Conservation (phyloP, 805 yeast genomes). For the Wickerhamomyces sydowiorum region DNA sequence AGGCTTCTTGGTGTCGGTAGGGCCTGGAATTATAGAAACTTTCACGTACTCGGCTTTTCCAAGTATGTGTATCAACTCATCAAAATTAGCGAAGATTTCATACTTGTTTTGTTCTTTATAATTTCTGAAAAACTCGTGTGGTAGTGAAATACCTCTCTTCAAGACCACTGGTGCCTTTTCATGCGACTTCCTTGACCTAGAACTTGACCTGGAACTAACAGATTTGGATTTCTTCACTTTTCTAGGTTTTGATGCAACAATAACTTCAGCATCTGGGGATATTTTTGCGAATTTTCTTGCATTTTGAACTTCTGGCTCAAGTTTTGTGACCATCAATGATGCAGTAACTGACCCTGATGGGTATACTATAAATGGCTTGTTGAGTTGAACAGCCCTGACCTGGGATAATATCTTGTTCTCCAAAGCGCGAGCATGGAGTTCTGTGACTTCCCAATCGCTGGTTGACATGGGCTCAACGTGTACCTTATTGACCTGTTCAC, state of each 20-base stretch:
- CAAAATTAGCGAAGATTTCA: slow-evolving; percentile 41
- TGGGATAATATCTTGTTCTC: slow-evolving; percentile 75
- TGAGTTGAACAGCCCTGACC: slow-evolving; percentile 63
- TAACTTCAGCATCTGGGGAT: slow-evolving; percentile 60
- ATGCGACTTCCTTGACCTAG: slow-evolving; percentile 6
- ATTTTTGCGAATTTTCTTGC: slow-evolving; percentile 39
- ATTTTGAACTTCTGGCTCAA: slow-evolving; percentile 33
- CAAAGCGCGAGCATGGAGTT: slow-evolving; percentile 68
- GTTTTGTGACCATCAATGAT: slow-evolving; percentile 43
- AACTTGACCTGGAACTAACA: slow-evolving; percentile 17
- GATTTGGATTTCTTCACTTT: slow-evolving; percentile 20
- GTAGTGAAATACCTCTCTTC: slow-evolving; percentile 50
- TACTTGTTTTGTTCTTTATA: slow-evolving; percentile 22
- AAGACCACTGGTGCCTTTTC: slow-evolving; percentile 31
- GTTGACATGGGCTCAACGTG: slow-evolving; percentile 72
- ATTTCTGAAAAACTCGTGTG: slow-evolving; percentile 35
- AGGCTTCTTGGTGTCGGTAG: slow-evolving; percentile 27
- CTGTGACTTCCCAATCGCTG: slow-evolving; percentile 89
- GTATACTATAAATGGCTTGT: slow-evolving; percentile 60
- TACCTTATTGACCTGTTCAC: slow-evolving; percentile 52
- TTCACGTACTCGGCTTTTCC: slow-evolving; percentile 38
- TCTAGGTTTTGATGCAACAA: slow-evolving; percentile 66
- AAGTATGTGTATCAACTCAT: slow-evolving; percentile 30
- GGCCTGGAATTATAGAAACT: slow-evolving; percentile 49
- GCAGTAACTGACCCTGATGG: slow-evolving; percentile 61